Evolutionary conservation across 177 flowering plant species (phyloP).

Genomic region (Vitis hybrid): DNA sequence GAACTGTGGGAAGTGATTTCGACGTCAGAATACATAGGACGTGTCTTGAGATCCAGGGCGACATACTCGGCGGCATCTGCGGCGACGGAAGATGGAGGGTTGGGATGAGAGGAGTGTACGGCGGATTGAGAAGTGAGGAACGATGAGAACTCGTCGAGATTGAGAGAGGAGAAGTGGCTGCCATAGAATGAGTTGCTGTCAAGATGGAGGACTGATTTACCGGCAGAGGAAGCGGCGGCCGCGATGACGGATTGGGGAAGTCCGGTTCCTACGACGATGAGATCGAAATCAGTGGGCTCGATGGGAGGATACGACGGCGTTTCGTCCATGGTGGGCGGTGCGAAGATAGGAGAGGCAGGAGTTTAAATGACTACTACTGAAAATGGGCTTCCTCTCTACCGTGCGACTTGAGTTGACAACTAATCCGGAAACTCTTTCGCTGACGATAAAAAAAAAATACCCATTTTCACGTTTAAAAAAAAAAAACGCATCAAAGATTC

Average conservation of each 20-base stretch:
- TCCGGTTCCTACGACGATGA: constrained; percentile 78
- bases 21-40: constrained; percentile 44
- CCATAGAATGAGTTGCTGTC: constrained; percentile 81
- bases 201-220: constrained; percentile 83
- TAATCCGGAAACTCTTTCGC: no score
- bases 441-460: no score
- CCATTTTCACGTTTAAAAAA: no score
- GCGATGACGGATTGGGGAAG: constrained; percentile 73
- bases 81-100: not conserved
- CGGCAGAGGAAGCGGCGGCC: constrained; percentile 70
- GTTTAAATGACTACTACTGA: no score
- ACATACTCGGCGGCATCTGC: constrained; percentile 14
- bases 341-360: no score
- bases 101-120: constrained; percentile 5
- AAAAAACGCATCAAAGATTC: no score
- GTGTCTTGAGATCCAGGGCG: constrained; percentile 23
- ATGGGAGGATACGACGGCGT: constrained; percentile 48
- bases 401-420: no score
- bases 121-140: constrained; percentile 45
- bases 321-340: constrained; percentile 29
- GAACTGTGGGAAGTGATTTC: constrained; percentile 40
- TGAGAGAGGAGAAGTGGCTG: constrained; percentile 64
- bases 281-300: constrained; percentile 71
- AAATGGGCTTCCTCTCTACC: no score
- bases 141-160: constrained; percentile 38